phyloP scores from a whole-genome alignment of 2,329 filamentous ascomycete species.

The Penicillium sp. region DNA sequence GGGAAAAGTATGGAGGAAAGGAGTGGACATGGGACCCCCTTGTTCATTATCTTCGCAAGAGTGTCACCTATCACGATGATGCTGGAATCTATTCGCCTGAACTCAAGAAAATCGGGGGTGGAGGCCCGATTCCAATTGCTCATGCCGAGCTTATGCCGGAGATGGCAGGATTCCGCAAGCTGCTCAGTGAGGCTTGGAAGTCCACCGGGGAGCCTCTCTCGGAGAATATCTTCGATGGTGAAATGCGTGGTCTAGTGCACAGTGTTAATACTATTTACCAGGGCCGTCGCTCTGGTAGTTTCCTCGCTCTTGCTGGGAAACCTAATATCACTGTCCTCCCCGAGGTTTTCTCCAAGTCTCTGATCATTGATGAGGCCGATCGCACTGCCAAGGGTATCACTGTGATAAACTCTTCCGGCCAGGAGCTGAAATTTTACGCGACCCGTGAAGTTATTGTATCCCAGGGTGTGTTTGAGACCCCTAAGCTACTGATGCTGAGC shows the following conservation, averaged over 20 bases:
- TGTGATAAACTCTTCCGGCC: constrained; percentile 46
- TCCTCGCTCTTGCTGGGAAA: constrained; percentile 57
- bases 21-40: constrained; percentile 62
- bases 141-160: constrained; percentile 61
- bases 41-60: constrained; percentile 59
- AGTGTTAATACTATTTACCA: constrained; percentile 62
- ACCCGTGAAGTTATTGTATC: constrained; percentile 54
- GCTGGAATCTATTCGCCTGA: constrained; percentile 50
- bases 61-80: constrained; percentile 63
- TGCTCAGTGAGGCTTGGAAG: constrained; percentile 56
- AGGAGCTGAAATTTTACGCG: constrained; percentile 53
- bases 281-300: constrained; percentile 59
- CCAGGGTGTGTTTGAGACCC: constrained; percentile 56
- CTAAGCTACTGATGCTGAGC: constrained; percentile 57
- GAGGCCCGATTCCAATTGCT: constrained; percentile 59
- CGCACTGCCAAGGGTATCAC: constrained; percentile 54
- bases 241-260: constrained; percentile 58
- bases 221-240: constrained; percentile 61
- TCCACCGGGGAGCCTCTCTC: constrained; percentile 54
- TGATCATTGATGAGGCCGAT: constrained; percentile 56
- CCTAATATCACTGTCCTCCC: constrained; percentile 60
- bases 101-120: constrained; percentile 56
- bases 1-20: constrained; percentile 50
- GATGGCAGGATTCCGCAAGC: constrained; percentile 52
- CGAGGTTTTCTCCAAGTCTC: constrained; percentile 54